Conservation (phyloP, 78 protist species). For the Dictyostelium citrinum region DNA sequence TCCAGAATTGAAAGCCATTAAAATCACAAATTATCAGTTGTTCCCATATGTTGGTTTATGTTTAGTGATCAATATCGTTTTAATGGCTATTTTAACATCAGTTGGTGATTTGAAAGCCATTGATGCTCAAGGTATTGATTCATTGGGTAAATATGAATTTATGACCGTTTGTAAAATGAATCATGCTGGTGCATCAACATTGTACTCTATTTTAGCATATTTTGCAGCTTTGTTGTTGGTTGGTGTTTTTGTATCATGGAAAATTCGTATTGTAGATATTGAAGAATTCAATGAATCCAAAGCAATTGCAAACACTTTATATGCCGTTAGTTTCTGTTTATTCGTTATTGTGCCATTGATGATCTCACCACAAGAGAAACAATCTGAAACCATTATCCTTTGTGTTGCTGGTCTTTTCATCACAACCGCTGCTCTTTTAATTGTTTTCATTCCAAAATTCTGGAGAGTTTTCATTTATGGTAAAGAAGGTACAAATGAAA, state of each 20-base stretch:
- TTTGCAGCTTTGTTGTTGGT: slow-evolving; percentile 16
- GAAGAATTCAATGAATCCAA: slow-evolving; percentile 57
- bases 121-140: not conserved
- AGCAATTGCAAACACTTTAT: slow-evolving; percentile 21
- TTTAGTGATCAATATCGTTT: not conserved
- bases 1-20: slow-evolving; percentile 48
- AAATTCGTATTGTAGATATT: slow-evolving; percentile 57
- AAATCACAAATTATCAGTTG: slow-evolving; percentile 60
- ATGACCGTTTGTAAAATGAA: slow-evolving; percentile 13
- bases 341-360: slow-evolving; percentile 16
- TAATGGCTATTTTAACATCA: slow-evolving; percentile 9
- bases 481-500: not conserved
- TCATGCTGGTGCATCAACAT: not conserved
- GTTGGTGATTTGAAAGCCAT: not conserved
- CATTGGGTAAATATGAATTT: slow-evolving; percentile 19
- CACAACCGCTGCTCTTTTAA: not conserved
- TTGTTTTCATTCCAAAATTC: slow-evolving; percentile 51
- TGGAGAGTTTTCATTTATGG: slow-evolving; percentile 34
- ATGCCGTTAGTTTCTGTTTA: not conserved
- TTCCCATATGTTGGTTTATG: slow-evolving; percentile 46
- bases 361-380: slow-evolving; percentile 24
- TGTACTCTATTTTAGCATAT: not conserved
- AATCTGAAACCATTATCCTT: slow-evolving; percentile 10
- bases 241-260: slow-evolving; percentile 72
- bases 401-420: slow-evolving; percentile 33